Percentiles rank a stretch among this genome's conserved stretches.
These are phyloP conservation scores for Pyrenophora teres DNA, from an alignment of 2,329 filamentous ascomycete species.

Conservation along the genomic window DNA sequence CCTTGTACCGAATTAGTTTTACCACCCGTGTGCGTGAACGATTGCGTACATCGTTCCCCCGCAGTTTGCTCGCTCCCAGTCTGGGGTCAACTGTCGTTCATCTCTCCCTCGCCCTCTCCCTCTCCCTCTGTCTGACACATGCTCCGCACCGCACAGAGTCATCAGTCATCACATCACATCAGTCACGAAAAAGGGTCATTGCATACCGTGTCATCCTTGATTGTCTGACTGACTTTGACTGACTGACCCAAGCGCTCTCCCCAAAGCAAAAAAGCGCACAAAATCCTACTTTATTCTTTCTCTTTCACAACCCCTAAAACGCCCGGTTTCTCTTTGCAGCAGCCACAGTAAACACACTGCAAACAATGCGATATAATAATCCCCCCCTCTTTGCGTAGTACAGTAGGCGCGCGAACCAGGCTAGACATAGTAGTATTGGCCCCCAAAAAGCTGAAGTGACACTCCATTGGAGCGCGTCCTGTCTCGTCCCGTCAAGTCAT, in stretches of 20 bases:
- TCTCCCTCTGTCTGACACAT: no score
- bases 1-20: no score
- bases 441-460: constrained; percentile 4
- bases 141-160: no score
- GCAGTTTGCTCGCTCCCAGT: no score
- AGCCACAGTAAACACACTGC: not conserved
- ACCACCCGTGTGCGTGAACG: no score
- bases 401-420: constrained; percentile 7
- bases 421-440: not conserved
- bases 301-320: not conserved
- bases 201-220: not conserved
- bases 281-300: not conserved
- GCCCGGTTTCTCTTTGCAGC: not conserved
- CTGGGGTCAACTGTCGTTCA: no score
- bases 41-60: no score
- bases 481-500: constrained; percentile 3
- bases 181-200: not conserved
- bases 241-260: not conserved
- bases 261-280: not conserved
- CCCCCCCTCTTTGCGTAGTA: constrained; percentile 2
- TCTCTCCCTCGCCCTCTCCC: no score
- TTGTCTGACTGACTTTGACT: not conserved
- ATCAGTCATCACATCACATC: no score
- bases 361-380: constrained; percentile 12
- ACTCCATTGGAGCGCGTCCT: constrained; percentile 5